Evolutionary conservation across 257 asterid species (phyloP).

Genomic region (Hygrophila difformis): DNA sequence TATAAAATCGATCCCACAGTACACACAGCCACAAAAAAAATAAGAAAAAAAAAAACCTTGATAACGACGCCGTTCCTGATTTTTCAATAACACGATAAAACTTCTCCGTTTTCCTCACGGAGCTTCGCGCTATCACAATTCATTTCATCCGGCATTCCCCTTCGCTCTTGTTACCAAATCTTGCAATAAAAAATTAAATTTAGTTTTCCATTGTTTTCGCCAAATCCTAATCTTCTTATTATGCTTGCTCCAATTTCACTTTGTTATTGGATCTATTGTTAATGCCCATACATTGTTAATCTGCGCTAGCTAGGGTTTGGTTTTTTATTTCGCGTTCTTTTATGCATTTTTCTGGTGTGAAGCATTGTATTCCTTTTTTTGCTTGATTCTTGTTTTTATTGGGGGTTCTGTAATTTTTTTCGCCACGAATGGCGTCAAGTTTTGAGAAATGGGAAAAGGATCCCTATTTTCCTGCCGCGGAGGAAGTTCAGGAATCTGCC

Average conservation of each 20-base stretch:
- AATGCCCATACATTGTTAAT: no score
- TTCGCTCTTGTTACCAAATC: neutral
- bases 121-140: no score
- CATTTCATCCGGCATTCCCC: no score
- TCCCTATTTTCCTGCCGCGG: constrained; percentile 89
- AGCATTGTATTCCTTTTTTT: no score
- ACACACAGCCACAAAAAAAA: no score
- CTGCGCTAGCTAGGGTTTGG: neutral
- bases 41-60: no score
- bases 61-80: neutral
- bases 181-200: neutral
- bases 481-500: constrained; percentile 93
- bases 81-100: no score
- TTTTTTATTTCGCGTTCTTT: neutral
- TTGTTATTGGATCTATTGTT: neutral
- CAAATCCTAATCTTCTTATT: neutral
- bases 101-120: no score
- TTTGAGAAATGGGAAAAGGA: constrained; percentile 95
- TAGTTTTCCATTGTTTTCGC: neutral
- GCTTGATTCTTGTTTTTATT: neutral
- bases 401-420: neutral
- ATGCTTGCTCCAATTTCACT: neutral
- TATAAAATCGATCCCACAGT: no score
- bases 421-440: constrained; percentile 43
- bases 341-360: no score